Percentiles rank a stretch among this genome's conserved stretches.
These are phyloP conservation scores for Elaeagnus macrophylla DNA, from an alignment of 306 rosid genomes.

Conservation along the genomic window DNA sequence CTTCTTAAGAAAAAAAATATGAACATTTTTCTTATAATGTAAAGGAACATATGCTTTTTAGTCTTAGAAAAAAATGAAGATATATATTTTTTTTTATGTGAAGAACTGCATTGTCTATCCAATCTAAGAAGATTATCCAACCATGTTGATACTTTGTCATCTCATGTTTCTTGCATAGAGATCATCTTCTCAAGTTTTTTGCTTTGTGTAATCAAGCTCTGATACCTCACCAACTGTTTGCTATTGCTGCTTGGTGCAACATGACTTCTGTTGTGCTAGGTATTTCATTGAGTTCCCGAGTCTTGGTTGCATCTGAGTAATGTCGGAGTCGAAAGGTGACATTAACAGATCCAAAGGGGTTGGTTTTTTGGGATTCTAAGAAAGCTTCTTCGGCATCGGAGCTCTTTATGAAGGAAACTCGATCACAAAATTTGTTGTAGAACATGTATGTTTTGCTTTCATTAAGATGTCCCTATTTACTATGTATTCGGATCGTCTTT, in stretches of 20 bases:
- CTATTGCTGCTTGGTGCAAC: slow-evolving; percentile 16
- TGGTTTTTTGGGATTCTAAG: slow-evolving; percentile 28
- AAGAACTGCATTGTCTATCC: neutral
- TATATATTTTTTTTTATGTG: neutral
- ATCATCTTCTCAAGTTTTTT: slow-evolving; percentile 45
- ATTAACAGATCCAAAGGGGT: slow-evolving; percentile 38
- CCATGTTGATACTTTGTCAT: slow-evolving; percentile 28
- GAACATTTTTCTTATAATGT: too few species aligned
- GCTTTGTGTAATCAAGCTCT: slow-evolving; percentile 32
- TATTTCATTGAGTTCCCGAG: slow-evolving; percentile 29
- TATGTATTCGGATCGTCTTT: slow-evolving; percentile 46
- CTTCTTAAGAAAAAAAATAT: too few species aligned
- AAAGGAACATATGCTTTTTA: too few species aligned
- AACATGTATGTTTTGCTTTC: slow-evolving; percentile 52
- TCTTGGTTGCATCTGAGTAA: slow-evolving; percentile 27
- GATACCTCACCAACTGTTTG: slow-evolving; percentile 24
- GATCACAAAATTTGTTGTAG: slow-evolving; percentile 38
- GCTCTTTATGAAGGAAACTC: slow-evolving; percentile 37
- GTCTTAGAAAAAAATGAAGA: too few species aligned
- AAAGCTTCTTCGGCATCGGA: slow-evolving; percentile 52
- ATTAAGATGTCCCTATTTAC: slow-evolving; percentile 52
- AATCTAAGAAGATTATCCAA: slow-evolving; percentile 30
- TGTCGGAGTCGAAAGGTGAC: slow-evolving; percentile 39
- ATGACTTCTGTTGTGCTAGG: slow-evolving; percentile 19
- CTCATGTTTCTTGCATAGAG: slow-evolving; percentile 41